Evolutionary conservation across 257 asterid species (phyloP), one percentile per base, ranked within the genome.

Genomic region (Solanum microdontum): DNA sequence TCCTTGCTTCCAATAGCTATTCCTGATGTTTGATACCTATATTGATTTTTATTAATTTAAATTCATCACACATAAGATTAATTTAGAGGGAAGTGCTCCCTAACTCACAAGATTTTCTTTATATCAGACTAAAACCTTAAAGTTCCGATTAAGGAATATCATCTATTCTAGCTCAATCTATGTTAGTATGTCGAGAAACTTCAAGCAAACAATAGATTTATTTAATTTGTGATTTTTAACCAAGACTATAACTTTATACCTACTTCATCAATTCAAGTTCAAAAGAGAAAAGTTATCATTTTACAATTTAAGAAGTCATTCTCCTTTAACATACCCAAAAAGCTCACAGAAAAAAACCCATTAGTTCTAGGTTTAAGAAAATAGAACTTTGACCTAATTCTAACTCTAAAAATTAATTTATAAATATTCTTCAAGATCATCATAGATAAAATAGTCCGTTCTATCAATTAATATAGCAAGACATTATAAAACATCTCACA

Each of bases 41-140:
- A 24, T 24, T 11, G 2, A 5, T n/a, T 4, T 4, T 5, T 12
- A 24, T 11, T 64, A 64, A 24, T 24, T 0, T 64, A 5, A 24
- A 24, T 64, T 64, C 30, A 11, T 10, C 4, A 2, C 1, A 1
- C 1, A 2, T 4, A 24, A 11, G 0, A 64, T 55, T 17, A 55
- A 17, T 55, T 55, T 55, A 17, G 4, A 6, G 4, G 8, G 0
- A 6, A 17, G 1, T 2, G n/a, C 4, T 17, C 11, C 2, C n/a
- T 55, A 55, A 2, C 11, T 55, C 4, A 55, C 4, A 6, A 17
- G 4, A 17, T 17, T 55, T 19, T 55, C 1, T 51, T 6, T 51
- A 48, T 48, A 51, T 51, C 9, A 15, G 0, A 51, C 1, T 17
- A 55, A 55, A 55, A 17, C 0, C 2, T 7, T 19, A 7, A 0